phyloP scores from a whole-genome alignment of 306 rosid species.

The Vicia villosa region DNA sequence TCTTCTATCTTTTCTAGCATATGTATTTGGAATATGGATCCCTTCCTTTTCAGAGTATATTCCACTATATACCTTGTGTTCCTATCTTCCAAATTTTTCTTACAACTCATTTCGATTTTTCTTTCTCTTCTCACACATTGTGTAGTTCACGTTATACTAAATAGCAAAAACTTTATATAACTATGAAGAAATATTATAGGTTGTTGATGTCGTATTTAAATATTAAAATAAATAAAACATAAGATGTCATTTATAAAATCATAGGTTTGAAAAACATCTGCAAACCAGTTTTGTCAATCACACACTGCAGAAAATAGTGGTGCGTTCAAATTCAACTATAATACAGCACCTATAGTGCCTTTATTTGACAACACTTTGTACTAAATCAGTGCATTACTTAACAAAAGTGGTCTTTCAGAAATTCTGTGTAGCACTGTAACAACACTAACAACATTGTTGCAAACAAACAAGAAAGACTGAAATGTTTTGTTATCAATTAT shows the following conservation, averaged over 20 bases:
- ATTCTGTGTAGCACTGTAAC: neutral
- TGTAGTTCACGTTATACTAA: neutral
- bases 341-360: neutral
- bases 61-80: neutral
- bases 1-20: constrained; percentile 24
- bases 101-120: neutral
- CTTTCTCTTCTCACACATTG: neutral
- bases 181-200: neutral
- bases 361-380: neutral
- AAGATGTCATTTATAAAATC: neutral
- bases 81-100: constrained; percentile 5
- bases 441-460: neutral
- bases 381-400: neutral
- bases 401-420: neutral
- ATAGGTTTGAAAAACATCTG: constrained; percentile 9
- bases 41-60: constrained; percentile 1
- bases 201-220: neutral
- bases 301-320: neutral
- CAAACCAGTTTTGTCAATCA: neutral
- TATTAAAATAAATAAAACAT: constrained; percentile 20
- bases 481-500: constrained; percentile 4
- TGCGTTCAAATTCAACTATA: neutral
- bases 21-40: neutral
- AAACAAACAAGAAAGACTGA: constrained; percentile 7
- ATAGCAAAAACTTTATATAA: neutral